A percentile compares a stretch with the other conserved stretches of the same genome.
These are phyloP conservation scores for Middelhovenomyces tepae DNA, from an alignment of 805 yeast species.

Conservation along the genomic window DNA sequence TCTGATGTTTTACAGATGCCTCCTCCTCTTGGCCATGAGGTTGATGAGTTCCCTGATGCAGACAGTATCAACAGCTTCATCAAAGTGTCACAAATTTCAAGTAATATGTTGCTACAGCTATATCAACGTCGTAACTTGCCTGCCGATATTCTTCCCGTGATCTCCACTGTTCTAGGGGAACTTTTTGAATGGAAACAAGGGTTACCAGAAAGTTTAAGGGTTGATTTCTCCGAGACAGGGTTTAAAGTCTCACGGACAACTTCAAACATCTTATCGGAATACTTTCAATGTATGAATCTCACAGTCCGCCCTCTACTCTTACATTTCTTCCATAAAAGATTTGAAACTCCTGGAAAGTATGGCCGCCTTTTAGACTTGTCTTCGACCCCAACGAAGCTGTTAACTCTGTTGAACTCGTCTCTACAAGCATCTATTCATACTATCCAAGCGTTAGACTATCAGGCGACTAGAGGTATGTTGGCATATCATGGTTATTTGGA, in stretches of 20 bases:
- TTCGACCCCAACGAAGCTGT: constrained; percentile 12
- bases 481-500: constrained; percentile 18
- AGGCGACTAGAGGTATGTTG: constrained; percentile 7
- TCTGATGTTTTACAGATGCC: constrained; percentile 8
- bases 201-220: constrained; percentile 11
- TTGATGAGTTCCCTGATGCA: constrained; percentile 14
- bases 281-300: constrained; percentile 18
- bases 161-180: constrained; percentile 8
- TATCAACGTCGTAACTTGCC: constrained; percentile 13
- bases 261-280: constrained; percentile 17
- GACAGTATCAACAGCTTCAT: constrained; percentile 16
- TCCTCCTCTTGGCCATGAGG: not conserved
- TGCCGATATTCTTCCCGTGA: constrained; percentile 2
- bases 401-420: constrained; percentile 16
- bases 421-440: constrained; percentile 18
- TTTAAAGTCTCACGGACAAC: constrained; percentile 13
- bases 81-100: constrained; percentile 14
- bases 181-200: constrained; percentile 16
- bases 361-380: constrained; percentile 13
- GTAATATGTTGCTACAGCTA: constrained; percentile 12
- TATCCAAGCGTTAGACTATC: constrained; percentile 11
- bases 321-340: constrained; percentile 18
- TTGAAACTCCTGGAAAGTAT: constrained; percentile 7
- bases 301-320: constrained; percentile 19
- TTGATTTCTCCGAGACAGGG: constrained; percentile 9